Evolutionary conservation across 2,329 filamentous ascomycete genomes (phyloP).

Genomic region (Xylaria hypoxylon): DNA sequence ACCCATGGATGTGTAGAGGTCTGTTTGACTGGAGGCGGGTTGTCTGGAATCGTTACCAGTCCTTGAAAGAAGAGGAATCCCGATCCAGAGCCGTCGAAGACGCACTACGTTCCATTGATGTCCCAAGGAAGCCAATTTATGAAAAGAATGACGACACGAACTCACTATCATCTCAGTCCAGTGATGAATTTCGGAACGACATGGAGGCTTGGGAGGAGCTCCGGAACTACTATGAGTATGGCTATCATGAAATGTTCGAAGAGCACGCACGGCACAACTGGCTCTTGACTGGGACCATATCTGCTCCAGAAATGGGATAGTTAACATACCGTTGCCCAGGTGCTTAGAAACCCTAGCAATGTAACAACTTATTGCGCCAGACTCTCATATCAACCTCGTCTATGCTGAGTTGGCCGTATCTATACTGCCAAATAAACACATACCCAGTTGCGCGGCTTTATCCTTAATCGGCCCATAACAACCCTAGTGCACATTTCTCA

Average conservation of each 20-base stretch:
- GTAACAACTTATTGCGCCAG: background rate
- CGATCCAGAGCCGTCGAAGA: constrained; percentile 17
- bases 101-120: constrained; percentile 24
- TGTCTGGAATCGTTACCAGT: constrained; percentile 15
- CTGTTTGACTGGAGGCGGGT: constrained; percentile 26
- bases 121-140: constrained; percentile 18
- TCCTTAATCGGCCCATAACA: background rate
- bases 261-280: background rate
- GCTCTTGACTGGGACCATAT: background rate
- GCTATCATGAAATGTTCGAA: background rate
- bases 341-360: background rate
- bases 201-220: constrained; percentile 2
- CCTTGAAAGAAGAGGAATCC: background rate
- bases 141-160: background rate
- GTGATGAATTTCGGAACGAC: constrained; percentile 28
- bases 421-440: background rate
- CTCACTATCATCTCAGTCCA: constrained; percentile 30
- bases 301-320: constrained; percentile 7
- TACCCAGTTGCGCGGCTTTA: background rate
- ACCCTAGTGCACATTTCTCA: background rate
- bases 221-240: background rate
- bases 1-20: constrained; percentile 7
- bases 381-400: background rate
- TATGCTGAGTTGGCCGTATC: background rate
- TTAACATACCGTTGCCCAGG: background rate